These are phyloP conservation scores for Naumovozyma castellii DNA, from an alignment of 805 yeast species.

Conservation along the genomic window DNA sequence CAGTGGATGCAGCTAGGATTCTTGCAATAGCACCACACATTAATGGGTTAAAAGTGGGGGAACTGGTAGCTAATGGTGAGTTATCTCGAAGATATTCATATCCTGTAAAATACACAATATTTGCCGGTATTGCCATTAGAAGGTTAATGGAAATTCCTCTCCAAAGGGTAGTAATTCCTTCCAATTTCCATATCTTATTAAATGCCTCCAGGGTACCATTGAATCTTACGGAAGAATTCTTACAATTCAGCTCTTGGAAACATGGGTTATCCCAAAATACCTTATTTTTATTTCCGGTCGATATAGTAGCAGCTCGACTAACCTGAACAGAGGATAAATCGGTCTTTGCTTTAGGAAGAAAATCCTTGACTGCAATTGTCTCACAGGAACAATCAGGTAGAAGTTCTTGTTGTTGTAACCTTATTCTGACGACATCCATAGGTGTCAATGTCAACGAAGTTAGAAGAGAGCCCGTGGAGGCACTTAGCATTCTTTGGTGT, in stretches of 20 bases:
- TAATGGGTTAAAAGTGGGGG: slow-evolving; percentile 53
- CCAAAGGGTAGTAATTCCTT: slow-evolving; percentile 76
- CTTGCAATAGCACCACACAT: slow-evolving; percentile 82
- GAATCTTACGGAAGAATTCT: slow-evolving; percentile 28
- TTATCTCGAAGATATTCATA: slow-evolving; percentile 77
- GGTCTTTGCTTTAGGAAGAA: slow-evolving; percentile 1
- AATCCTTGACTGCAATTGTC: background rate
- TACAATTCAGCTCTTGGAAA: slow-evolving; percentile 26
- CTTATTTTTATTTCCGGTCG: background rate
- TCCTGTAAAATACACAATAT: slow-evolving; percentile 88
- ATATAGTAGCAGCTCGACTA: background rate
- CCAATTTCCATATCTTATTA: slow-evolving; percentile 51
- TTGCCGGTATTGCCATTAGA: slow-evolving; percentile 85
- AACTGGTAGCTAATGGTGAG: slow-evolving; percentile 41
- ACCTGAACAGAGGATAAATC: slow-evolving; percentile 1
- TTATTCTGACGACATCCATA: slow-evolving; percentile 64
- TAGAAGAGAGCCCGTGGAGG: slow-evolving; percentile 63
- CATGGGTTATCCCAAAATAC: slow-evolving; percentile 29
- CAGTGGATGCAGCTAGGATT: slow-evolving; percentile 67
- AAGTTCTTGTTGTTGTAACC: slow-evolving; percentile 70
- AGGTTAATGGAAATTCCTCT: slow-evolving; percentile 78
- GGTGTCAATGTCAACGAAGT: slow-evolving; percentile 73
- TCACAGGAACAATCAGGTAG: slow-evolving; percentile 36
- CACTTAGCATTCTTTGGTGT: slow-evolving; percentile 64
- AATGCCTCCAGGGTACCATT: slow-evolving; percentile 73